Evolutionary conservation across 1,139 yeast genomes (phyloP).

Genomic region (Protomyces inouyei): DNA sequence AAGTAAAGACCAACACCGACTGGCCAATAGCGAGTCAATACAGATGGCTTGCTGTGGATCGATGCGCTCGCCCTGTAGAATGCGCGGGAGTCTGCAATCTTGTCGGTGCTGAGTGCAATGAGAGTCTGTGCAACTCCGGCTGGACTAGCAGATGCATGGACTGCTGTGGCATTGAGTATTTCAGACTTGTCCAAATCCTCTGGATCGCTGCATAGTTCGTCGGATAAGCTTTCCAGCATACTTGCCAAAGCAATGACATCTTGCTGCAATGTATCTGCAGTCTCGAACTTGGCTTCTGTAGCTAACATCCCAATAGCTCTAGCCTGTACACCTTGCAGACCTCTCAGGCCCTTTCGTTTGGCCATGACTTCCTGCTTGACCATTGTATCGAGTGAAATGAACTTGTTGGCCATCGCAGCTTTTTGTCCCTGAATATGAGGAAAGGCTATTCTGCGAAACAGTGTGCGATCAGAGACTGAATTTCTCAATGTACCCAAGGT

Average conservation of each 20-base stretch:
- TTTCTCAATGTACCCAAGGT: constrained; percentile 8
- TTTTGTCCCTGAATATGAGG: constrained; percentile 10
- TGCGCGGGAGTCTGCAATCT: neutral
- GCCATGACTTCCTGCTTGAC: constrained; percentile 29
- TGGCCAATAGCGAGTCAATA: constrained; percentile 16
- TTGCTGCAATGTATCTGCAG: constrained; percentile 26
- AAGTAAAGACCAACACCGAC: neutral
- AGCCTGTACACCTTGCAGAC: constrained; percentile 32
- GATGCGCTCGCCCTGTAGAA: neutral
- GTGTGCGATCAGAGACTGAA: constrained; percentile 13
- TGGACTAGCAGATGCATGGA: neutral
- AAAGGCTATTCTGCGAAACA: constrained; percentile 10
- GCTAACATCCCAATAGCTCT: constrained; percentile 34
- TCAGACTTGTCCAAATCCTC: constrained; percentile 6
- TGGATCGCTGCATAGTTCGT: constrained; percentile 16
- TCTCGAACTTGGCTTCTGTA: constrained; percentile 26
- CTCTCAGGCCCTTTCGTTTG: constrained; percentile 29
- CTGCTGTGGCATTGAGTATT: neutral
- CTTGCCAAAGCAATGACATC: constrained; percentile 14
- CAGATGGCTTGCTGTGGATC: constrained; percentile 4
- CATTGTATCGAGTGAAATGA: constrained; percentile 28
- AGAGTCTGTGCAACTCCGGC: constrained; percentile 21
- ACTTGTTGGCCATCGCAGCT: neutral
- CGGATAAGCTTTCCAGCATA: constrained; percentile 8
- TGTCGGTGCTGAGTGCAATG: neutral